Evolutionary conservation across 805 yeast species (phyloP), one percentile per base, ranked within the genome.

Genomic region (Starmerella floris): DNA sequence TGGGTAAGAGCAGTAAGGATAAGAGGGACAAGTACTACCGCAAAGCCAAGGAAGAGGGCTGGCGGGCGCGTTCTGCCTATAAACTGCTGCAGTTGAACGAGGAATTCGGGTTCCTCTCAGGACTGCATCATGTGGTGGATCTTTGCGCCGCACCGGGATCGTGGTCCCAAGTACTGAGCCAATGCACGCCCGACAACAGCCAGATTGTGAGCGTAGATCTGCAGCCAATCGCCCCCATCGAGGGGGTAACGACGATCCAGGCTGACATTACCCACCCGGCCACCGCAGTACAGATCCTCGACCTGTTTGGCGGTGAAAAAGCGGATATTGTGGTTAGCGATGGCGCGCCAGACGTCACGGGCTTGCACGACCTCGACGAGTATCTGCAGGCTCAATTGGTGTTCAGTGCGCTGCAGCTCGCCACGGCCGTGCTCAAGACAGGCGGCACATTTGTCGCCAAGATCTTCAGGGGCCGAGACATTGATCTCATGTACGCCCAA

Each of bases 311-410:
- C 20, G 95, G 95, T 31, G 83, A 83, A 51, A 77, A 81, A 43
- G 97, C 97, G 0, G 98, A 91, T 61, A 80, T 88, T 58, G 95
- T 91, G 1, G 84, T 95, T 55, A 79, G 94, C 34, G 97, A 91
- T 60, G 98, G 98, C 44, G 98, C 98, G 0, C 98, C 98, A 2
- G 98, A 91, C 63, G 98, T 91, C 20, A 91, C 98, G 0, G 98
- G 98, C 1, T 63, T 91, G 40, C 98, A 91, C 59, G 98, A 91
- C 62, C 66, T 91, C 45, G 98, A 91, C 60, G 98, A 91, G 61
- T 91, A 88, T 58, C 82, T 91, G 44, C 98, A 91, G 64, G 95
- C 95, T 2, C 97, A 91, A 59, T 67, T 91, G 44, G 82, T 91
- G 40, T 66, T 87, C 53, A 79, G 95, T 31, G 98, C 98, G 1